Percentiles rank a stretch among this genome's conserved stretches.
Conservation (phyloP, 2,329 filamentous ascomycete genomes). For the Chrysosphaeria jannelii region DNA sequence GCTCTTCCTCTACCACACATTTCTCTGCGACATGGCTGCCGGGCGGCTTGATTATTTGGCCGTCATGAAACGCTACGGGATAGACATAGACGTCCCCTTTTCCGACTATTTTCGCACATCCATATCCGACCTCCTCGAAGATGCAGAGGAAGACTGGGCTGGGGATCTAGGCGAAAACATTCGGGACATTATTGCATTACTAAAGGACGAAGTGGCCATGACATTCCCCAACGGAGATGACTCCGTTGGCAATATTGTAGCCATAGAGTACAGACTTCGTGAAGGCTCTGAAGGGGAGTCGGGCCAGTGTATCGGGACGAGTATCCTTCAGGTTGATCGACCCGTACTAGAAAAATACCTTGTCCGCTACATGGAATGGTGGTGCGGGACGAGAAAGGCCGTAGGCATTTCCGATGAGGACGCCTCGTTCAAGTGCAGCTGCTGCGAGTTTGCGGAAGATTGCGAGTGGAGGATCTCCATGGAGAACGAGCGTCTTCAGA, state of each 20-base stretch:
- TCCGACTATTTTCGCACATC: too few species aligned
- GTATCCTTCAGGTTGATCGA: slow-evolving; percentile 34
- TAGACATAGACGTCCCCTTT: slow-evolving; percentile 35
- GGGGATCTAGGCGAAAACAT: too few species aligned
- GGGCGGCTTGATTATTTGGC: slow-evolving; percentile 36
- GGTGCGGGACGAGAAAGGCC: slow-evolving; percentile 43
- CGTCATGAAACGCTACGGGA: slow-evolving; percentile 39
- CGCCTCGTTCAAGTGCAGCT: slow-evolving; percentile 49
- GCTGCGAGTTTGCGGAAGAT: slow-evolving; percentile 50
- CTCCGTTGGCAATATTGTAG: slow-evolving; percentile 19
- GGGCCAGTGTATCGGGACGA: slow-evolving; percentile 17
- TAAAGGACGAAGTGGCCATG: slow-evolving; percentile 15
- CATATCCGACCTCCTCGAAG: too few species aligned
- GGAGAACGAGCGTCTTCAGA: slow-evolving; percentile 20
- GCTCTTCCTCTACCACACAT: slow-evolving; percentile 63
- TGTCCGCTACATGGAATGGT: slow-evolving; percentile 45
- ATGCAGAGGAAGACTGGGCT: too few species aligned
- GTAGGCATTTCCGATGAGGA: slow-evolving; percentile 57
- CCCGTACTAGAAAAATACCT: slow-evolving; percentile 33
- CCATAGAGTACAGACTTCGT: slow-evolving; percentile 18
- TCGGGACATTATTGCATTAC: too few species aligned
- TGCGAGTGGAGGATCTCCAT: slow-evolving; percentile 51
- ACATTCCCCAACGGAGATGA: slow-evolving; percentile 21
- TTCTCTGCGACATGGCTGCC: slow-evolving; percentile 47
- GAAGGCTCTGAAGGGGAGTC: slow-evolving; percentile 8